These are phyloP conservation scores for Neurospora sp. DNA, from an alignment of 495 filamentous ascomycete species.

Conservation along the genomic window DNA sequence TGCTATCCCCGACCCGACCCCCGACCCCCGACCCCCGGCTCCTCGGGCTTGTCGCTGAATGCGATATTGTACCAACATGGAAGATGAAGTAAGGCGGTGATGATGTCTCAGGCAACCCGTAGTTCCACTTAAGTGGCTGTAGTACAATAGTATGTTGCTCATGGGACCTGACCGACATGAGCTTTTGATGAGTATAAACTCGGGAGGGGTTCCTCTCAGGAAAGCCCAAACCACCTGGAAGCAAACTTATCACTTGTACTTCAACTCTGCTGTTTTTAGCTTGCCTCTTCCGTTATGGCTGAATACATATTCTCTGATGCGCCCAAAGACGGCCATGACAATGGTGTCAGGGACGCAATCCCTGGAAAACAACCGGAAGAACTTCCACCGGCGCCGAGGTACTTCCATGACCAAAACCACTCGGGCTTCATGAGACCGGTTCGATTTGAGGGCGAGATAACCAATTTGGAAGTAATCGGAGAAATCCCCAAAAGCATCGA, in stretches of 20 bases:
- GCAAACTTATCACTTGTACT: background rate
- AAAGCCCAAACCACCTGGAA: background rate
- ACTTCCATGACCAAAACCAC: background rate
- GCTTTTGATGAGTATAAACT: background rate
- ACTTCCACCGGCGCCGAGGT: background rate
- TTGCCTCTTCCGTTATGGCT: background rate
- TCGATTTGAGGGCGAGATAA: conserved; percentile 25
- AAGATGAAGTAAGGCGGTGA: background rate
- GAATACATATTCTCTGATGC: background rate
- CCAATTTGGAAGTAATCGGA: conserved; percentile 25
- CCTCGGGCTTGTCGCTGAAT: background rate
- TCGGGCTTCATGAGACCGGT: conserved; percentile 5
- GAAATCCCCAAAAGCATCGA: conserved; percentile 28
- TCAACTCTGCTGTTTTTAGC: background rate
- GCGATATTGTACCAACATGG: background rate
- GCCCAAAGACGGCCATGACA: background rate
- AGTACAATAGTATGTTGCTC: background rate
- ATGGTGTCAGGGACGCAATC: background rate
- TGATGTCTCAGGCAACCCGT: background rate
- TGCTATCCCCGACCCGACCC: background rate
- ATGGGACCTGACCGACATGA: background rate
- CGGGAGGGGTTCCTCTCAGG: background rate
- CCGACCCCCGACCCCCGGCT: background rate
- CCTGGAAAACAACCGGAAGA: background rate
- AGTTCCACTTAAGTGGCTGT: background rate